phyloP scores from a whole-genome alignment of 2,329 filamentous ascomycete species.

The Periconia digitata region DNA sequence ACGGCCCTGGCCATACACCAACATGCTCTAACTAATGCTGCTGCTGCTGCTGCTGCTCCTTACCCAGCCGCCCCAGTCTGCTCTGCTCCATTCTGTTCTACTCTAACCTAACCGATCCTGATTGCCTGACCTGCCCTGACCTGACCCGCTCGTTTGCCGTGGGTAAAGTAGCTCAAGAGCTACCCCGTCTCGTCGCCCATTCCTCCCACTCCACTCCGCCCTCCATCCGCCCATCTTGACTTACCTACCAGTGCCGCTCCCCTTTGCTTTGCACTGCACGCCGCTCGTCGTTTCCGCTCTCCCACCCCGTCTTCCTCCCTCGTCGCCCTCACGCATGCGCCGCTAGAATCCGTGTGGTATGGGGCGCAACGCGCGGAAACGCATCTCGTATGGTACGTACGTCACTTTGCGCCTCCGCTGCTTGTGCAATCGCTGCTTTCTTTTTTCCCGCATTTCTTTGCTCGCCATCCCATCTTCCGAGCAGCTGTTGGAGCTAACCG shows the following conservation, averaged over 20 bases:
- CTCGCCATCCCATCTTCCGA: constrained; percentile 9
- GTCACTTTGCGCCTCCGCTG: not conserved
- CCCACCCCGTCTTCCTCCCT: not conserved
- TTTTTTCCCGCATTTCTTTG: constrained; percentile 4
- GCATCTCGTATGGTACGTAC: constrained; percentile 55
- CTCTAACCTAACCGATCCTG: not conserved
- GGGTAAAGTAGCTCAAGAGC: not conserved
- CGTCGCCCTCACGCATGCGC: constrained; percentile 19
- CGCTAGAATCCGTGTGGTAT: constrained; percentile 36
- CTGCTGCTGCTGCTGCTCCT: no score
- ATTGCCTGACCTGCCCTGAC: not conserved
- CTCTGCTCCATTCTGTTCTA: not conserved
- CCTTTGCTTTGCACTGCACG: not conserved
- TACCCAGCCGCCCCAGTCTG: not conserved
- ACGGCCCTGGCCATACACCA: not conserved
- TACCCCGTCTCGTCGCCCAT: not conserved
- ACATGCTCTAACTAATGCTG: no score
- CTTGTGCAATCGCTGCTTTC: not conserved
- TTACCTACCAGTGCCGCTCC: not conserved
- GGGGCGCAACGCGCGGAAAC: constrained; percentile 56
- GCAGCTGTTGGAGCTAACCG: constrained; percentile 13
- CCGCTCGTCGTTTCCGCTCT: not conserved
- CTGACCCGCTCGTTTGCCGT: not conserved
- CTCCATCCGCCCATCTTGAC: not conserved
- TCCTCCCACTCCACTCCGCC: not conserved